Conservation (phyloP, 768 basidiomycete genomes). For the Trametes cingulata region DNA sequence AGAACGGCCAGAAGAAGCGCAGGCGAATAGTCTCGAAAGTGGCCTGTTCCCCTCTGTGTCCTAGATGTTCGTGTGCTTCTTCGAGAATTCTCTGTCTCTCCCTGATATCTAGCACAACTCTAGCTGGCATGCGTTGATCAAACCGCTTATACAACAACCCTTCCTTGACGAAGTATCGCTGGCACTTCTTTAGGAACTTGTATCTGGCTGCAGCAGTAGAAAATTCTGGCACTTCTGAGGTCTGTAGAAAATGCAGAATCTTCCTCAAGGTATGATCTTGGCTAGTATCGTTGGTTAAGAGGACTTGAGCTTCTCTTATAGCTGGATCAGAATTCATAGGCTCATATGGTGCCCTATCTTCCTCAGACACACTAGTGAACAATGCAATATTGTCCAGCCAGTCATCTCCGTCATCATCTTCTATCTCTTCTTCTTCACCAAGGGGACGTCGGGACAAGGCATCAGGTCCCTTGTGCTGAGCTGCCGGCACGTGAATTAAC, state of each 20-base stretch:
- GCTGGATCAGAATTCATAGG: not conserved
- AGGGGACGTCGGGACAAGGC: conserved; percentile 35
- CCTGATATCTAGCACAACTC: conserved; percentile 2
- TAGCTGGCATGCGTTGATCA: not conserved
- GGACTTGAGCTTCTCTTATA: not conserved
- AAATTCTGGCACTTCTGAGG: conserved; percentile 1
- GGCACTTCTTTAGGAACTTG: conserved; percentile 9
- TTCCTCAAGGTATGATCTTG: conserved; percentile 22
- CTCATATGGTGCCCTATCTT: not conserved
- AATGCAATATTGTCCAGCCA: not conserved
- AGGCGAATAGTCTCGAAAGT: conserved; percentile 19
- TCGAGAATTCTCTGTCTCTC: conserved; percentile 12
- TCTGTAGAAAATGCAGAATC: conserved; percentile 20
- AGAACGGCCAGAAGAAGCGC: too few species aligned
- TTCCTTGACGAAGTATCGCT: conserved; percentile 18
- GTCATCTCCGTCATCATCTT: conserved; percentile 20
- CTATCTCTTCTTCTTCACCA: conserved; percentile 17
- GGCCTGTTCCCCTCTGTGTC: conserved; percentile 22
- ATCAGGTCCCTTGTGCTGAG: too few species aligned
- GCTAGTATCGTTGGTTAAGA: not conserved
- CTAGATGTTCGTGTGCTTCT: conserved; percentile 24
- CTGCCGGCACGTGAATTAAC: conserved; percentile 41
- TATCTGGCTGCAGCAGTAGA: not conserved
- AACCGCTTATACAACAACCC: conserved; percentile 8
- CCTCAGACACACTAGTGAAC: not conserved